Base-by-base conservation (phyloP, 108 stramenopile species). In the Skeletonema potamos region DNA sequence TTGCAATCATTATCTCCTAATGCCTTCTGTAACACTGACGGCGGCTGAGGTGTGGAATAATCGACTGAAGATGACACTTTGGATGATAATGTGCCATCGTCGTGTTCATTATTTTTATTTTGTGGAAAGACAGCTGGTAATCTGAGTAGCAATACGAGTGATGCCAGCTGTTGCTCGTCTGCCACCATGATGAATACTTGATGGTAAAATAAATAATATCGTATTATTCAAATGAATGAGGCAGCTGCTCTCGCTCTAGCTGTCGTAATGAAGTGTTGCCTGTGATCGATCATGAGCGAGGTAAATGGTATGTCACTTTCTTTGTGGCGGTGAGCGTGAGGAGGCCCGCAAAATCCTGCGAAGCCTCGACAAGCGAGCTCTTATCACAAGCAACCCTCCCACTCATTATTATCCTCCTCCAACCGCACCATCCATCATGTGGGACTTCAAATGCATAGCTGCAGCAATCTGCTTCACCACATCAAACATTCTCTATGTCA, bases 381-480 rank as follows among this genome's bases (percentile, higher is more conserved):
- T n/a, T n/a, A n/a, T n/a, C n/a, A 4, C 6, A 0, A 0, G 1
- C 6, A 32, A 6, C 30, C 2, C 36, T 37, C 2, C 11, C 12
- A 2, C 9, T 37, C 36, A 9, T 28, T 10, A 28, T 57, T n/a
- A n/a, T n/a, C n/a, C n/a, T n/a, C n/a, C n/a, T n/a, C n/a, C n/a
- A n/a, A n/a, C n/a, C n/a, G n/a, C n/a, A n/a, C n/a, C n/a, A n/a
- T n/a, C n/a, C 13, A 66, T 54, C n/a, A 66, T 70, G 76, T 77
- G 76, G 76, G 76, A 77, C 51, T 57, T 65, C 20, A 77, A 77
- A 65, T 77, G 76, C 68, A 58, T 70, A n/a, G 68, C 63, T 5
- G 30, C 69, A 26, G 76, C 76, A 6, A 2, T 64, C 24, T 69
- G 67, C 64, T 77, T 70, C 76, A 44, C 64, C 1, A 26, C 33